Percentiles rank a stretch among this genome's conserved stretches.
These are phyloP conservation scores for Conticribra weissflogii DNA, from an alignment of 108 stramenopile genomes.

Conservation along the genomic window DNA sequence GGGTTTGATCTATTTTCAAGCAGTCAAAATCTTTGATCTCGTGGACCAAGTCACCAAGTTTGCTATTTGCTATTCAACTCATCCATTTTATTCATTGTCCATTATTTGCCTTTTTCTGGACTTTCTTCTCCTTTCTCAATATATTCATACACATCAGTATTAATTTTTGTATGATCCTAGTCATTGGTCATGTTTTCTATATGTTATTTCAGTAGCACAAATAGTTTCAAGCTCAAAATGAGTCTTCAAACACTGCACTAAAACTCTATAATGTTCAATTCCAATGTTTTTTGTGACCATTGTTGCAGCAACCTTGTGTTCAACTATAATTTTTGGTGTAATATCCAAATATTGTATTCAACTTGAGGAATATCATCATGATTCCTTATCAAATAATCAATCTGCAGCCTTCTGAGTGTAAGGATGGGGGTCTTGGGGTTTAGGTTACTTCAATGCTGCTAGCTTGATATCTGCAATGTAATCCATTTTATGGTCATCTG, in stretches of 20 bases:
- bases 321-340: neutral
- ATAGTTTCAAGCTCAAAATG: neutral
- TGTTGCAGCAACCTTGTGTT: conserved; percentile 1
- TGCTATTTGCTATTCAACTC: neutral
- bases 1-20: conserved; percentile 1
- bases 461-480: no score
- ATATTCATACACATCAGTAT: neutral
- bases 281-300: neutral
- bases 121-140: neutral
- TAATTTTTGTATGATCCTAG: conserved; percentile 1
- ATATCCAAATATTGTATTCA: neutral
- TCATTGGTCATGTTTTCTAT: neutral
- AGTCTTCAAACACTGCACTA: conserved; percentile 3
- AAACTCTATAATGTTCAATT: neutral
- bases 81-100: neutral
- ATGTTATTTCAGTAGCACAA: neutral
- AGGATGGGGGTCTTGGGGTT: no score
- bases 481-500: no score
- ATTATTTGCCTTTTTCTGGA: neutral
- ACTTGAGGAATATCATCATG: neutral
- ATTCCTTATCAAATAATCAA: neutral
- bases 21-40: neutral
- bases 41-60: no score
- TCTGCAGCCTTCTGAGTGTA: no score
- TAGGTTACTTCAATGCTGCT: no score